Evolutionary conservation across 2,329 filamentous ascomycete genomes (phyloP).

Genomic region (Pseudogymnoascus sp.): DNA sequence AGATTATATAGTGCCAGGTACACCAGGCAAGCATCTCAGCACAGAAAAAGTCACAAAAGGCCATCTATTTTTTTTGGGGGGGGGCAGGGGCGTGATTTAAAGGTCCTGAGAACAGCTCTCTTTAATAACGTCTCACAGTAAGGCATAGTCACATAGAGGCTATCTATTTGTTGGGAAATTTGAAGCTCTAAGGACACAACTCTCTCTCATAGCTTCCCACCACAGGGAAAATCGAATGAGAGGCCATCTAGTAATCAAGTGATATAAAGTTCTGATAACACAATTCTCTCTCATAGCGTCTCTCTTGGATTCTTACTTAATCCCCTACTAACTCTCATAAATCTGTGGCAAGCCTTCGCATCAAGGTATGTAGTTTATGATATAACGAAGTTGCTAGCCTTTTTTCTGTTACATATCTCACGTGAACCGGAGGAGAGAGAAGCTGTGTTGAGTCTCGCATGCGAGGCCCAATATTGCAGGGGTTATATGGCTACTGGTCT

Average conservation of each 20-base stretch:
- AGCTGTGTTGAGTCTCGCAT: neutral
- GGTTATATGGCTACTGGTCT: neutral
- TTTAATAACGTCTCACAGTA: too few relatives aligned
- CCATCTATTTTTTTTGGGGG: neutral
- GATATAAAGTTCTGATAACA: neutral
- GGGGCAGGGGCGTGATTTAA: neutral
- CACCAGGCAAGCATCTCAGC: neutral
- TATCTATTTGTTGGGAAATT: too few relatives aligned
- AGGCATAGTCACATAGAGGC: too few relatives aligned
- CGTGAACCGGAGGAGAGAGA: neutral
- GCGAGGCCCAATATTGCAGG: neutral
- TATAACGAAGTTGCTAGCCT: neutral
- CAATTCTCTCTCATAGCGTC: neutral
- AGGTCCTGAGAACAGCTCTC: neutral
- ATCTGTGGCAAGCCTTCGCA: neutral
- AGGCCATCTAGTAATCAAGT: too few relatives aligned
- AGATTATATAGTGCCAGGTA: neutral
- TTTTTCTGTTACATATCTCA: neutral
- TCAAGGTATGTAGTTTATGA: neutral
- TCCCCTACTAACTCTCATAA: neutral
- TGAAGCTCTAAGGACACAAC: too few relatives aligned
- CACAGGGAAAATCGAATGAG: too few relatives aligned
- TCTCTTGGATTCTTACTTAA: neutral
- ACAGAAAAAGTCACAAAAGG: neutral
- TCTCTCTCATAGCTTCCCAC: too few relatives aligned